phyloP scores from a whole-genome alignment of 2,329 filamentous ascomycete species.

The Moelleriella libera region DNA sequence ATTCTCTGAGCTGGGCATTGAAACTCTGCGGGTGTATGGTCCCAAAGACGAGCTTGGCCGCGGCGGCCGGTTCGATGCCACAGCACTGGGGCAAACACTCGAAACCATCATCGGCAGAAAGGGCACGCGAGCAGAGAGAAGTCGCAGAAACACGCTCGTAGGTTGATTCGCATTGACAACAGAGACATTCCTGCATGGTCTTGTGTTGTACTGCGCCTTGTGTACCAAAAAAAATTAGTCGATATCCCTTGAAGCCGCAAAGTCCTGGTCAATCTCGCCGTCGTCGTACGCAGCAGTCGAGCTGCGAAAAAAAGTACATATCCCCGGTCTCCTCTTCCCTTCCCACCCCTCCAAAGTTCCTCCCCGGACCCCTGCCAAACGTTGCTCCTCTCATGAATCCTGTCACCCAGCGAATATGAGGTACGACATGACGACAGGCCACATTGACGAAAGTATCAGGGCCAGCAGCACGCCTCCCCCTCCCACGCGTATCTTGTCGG shows the following conservation, averaged over 20 bases:
- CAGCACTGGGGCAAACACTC: constrained; percentile 58
- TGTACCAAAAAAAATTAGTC: not conserved
- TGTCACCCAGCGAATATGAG: constrained; percentile 10
- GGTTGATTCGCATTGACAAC: constrained; percentile 9
- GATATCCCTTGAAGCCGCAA: not conserved
- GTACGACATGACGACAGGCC: constrained; percentile 22
- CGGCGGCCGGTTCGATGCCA: constrained; percentile 58
- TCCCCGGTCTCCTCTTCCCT: too few relatives aligned
- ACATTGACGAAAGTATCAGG: constrained; percentile 17
- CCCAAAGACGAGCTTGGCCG: constrained; percentile 29
- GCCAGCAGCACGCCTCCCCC: constrained; percentile 16
- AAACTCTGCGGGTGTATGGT: constrained; percentile 65
- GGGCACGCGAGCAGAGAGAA: constrained; percentile 20
- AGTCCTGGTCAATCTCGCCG: not conserved
- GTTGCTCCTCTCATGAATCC: not conserved
- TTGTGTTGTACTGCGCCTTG: not conserved
- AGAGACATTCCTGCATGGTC: not conserved
- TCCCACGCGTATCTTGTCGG: constrained; percentile 17
- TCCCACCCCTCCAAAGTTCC: too few relatives aligned
- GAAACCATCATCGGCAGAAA: constrained; percentile 59
- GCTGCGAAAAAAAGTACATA: too few relatives aligned
- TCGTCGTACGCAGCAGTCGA: not conserved
- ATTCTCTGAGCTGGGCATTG: constrained; percentile 55
- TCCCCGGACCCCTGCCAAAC: too few relatives aligned
- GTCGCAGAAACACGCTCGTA: constrained; percentile 29